A percentile compares a stretch with the other conserved stretches of the same genome.
These are phyloP conservation scores for Aspergillus sp. DNA, from an alignment of 2,329 filamentous ascomycete species.

Conservation along the genomic window DNA sequence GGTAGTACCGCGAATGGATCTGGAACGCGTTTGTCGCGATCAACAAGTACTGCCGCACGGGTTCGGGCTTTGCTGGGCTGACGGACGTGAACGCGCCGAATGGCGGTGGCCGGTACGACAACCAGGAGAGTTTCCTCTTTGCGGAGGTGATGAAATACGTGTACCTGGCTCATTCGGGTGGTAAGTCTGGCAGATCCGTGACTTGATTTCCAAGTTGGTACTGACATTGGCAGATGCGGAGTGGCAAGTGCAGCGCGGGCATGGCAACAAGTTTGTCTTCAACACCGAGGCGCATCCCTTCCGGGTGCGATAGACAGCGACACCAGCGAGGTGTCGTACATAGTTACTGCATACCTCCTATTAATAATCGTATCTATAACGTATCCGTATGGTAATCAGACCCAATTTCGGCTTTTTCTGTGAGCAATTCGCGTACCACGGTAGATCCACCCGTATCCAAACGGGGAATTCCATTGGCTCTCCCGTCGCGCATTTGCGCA, in stretches of 20 bases:
- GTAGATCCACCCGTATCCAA: neutral
- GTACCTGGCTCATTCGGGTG: constrained; percentile 65
- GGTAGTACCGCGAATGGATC: constrained; percentile 73
- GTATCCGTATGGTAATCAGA: too few species aligned
- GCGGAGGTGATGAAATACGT: constrained; percentile 85
- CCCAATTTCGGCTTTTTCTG: too few species aligned
- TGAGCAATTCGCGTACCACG: too few species aligned
- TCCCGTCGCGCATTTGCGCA: constrained; percentile 15
- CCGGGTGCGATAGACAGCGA: constrained; percentile 3
- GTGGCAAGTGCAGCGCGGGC: constrained; percentile 55
- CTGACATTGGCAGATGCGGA: constrained; percentile 49
- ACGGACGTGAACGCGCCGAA: constrained; percentile 61
- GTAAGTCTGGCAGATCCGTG: constrained; percentile 23
- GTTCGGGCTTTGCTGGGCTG: constrained; percentile 67
- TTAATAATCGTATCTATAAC: too few species aligned
- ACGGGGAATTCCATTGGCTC: neutral
- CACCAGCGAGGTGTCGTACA: too few species aligned
- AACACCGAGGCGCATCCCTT: constrained; percentile 65
- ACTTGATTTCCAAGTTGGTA: neutral
- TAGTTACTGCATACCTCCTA: too few species aligned
- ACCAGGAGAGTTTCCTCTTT: constrained; percentile 85
- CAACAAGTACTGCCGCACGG: constrained; percentile 60
- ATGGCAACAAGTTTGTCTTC: constrained; percentile 57
- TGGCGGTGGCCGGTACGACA: constrained; percentile 64
- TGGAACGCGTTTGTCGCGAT: constrained; percentile 76